These are phyloP conservation scores for Monosporascus ibericus DNA, from an alignment of 2,329 filamentous ascomycete genomes.

Conservation along the genomic window DNA sequence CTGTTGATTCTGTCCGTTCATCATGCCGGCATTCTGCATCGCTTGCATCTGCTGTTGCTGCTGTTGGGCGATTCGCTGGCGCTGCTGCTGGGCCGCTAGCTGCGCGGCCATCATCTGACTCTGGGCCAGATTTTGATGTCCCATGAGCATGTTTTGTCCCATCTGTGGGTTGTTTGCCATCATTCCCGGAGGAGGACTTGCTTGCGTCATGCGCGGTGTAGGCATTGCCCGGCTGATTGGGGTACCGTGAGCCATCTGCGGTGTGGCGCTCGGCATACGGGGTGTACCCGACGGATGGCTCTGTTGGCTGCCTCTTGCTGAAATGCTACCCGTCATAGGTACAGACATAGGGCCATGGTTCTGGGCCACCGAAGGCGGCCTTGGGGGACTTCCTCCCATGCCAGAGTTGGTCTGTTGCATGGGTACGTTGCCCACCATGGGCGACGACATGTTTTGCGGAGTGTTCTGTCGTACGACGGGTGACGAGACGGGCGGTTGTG, in stretches of 20 bases:
- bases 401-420: constrained; percentile 63
- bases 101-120: constrained; percentile 36
- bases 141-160: constrained; percentile 48
- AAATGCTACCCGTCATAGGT: constrained; percentile 58
- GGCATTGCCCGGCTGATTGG: constrained; percentile 48
- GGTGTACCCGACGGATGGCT: constrained; percentile 60
- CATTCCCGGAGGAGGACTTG: constrained; percentile 54
- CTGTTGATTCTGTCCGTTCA: constrained; percentile 31
- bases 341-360: constrained; percentile 50
- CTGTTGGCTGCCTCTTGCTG: constrained; percentile 58
- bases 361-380: constrained; percentile 61
- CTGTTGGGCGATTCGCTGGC: constrained; percentile 20
- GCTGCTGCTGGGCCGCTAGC: constrained; percentile 37
- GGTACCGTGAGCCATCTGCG: constrained; percentile 54
- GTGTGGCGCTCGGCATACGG: constrained; percentile 54
- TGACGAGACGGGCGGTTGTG: constrained; percentile 61
- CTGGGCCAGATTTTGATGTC: constrained; percentile 31
- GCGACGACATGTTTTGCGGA: constrained; percentile 59
- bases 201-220: constrained; percentile 58
- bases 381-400: constrained; percentile 61
- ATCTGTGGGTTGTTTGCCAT: constrained; percentile 53
- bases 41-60: constrained; percentile 21
- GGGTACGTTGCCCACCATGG: constrained; percentile 53
- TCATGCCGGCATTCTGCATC: constrained; percentile 23
- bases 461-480: constrained; percentile 59